Conservation (phyloP, 176 grass and related monocot species). For the Oryza punctata region DNA sequence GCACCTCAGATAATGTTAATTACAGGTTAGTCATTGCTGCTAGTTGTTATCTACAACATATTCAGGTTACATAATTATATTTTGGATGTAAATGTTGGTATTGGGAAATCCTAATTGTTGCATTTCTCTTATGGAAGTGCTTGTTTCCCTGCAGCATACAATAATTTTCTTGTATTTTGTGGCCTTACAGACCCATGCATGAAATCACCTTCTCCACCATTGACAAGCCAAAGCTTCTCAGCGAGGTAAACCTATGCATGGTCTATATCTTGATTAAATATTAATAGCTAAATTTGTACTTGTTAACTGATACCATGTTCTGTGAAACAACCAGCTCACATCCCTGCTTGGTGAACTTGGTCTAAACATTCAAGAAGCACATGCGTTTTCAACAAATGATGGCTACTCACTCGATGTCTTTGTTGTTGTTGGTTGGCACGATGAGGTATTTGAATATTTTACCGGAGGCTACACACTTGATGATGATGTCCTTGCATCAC, state of each 20-base stretch:
- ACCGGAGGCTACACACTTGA: conserved; percentile 12
- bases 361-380: conserved; percentile 99
- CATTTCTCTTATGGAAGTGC: conserved; percentile 13
- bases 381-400: conserved; percentile 98
- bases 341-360: conserved; percentile 91
- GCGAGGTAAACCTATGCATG: conserved; percentile 63
- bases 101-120: neutral
- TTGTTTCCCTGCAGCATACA: conserved; percentile 27
- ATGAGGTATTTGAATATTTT: conserved; percentile 62
- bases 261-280: conserved; percentile 7
- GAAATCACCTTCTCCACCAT: conserved; percentile 95
- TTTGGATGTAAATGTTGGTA: conserved; percentile 13
- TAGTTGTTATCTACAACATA: conserved; percentile 8
- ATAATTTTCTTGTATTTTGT: conserved; percentile 36
- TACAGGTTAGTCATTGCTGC: conserved; percentile 53
- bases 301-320: conserved; percentile 22
- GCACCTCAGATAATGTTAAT: conserved; percentile 53
- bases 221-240: conserved; percentile 99
- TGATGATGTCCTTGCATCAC: neutral
- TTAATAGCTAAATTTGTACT: conserved; percentile 5
- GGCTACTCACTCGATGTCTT: conserved; percentile 96
- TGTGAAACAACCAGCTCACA: conserved; percentile 65
- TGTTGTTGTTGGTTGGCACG: conserved; percentile 95
- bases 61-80: conserved; percentile 35
- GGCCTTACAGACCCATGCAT: conserved; percentile 92